phyloP scores from a whole-genome alignment of 176 grass and related monocot genomes.

The Avena atlantica region DNA sequence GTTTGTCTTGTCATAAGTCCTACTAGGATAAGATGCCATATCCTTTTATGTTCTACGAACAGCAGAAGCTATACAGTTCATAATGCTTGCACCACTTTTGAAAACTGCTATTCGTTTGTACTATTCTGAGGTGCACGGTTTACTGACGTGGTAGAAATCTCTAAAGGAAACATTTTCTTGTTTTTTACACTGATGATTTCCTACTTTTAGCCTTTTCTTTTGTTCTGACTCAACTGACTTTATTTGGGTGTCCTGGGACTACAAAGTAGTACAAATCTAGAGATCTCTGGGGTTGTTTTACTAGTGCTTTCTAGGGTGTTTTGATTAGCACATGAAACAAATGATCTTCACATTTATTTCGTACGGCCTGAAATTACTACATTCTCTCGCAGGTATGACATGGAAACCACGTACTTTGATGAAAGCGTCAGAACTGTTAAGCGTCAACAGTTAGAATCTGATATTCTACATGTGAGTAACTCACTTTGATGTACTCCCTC shows the following conservation, averaged over 20 bases:
- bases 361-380: not conserved
- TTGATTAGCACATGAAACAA: not conserved
- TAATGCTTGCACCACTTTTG: not conserved
- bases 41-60: not conserved
- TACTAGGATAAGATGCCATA: not conserved
- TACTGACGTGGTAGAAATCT: not conserved
- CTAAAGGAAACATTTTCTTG: not conserved
- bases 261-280: not conserved
- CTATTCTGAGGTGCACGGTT: not conserved
- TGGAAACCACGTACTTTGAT: conserved; percentile 89
- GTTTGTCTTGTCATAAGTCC: not conserved
- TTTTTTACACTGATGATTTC: not conserved
- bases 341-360: conserved; percentile 20
- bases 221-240: not conserved
- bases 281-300: not conserved
- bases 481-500: not conserved
- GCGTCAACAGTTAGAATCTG: conserved; percentile 68
- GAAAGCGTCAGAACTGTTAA: conserved; percentile 85
- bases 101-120: not conserved
- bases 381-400: conserved; percentile 74
- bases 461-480: conserved; percentile 75
- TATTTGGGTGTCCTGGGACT: conserved; percentile 8
- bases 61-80: not conserved
- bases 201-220: not conserved
- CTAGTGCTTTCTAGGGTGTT: not conserved